phyloP scores from a whole-genome alignment of 2,329 filamentous ascomycete species.

The Graphilbum sp. region DNA sequence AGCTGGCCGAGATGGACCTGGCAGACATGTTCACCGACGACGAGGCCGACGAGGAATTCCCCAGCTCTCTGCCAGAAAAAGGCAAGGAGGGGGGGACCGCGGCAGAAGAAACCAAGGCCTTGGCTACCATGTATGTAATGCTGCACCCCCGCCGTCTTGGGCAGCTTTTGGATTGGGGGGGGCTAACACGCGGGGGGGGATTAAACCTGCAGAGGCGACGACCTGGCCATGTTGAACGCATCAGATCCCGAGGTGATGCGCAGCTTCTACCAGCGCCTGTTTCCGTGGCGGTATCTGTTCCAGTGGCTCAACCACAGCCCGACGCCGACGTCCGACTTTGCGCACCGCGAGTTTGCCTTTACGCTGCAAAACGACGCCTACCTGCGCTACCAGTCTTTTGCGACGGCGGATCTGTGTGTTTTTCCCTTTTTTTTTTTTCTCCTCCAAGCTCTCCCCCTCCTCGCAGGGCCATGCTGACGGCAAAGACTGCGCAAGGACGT shows the following conservation, averaged over 20 bases:
- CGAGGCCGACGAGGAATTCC: slow-evolving; percentile 46
- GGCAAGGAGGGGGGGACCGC: no score
- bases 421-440: no score
- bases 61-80: slow-evolving; percentile 16
- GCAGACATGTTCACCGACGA: slow-evolving; percentile 45
- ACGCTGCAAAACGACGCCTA: slow-evolving; percentile 88
- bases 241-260: slow-evolving; percentile 72
- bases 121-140: no score
- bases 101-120: no score
- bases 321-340: slow-evolving; percentile 73
- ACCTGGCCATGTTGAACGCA: slow-evolving; percentile 21
- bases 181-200: no score
- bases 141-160: no score
- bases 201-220: neutral
- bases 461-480: no score
- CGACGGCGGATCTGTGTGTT: slow-evolving; percentile 34
- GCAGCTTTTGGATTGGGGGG: no score
- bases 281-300: slow-evolving; percentile 87
- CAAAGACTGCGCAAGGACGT: slow-evolving; percentile 88
- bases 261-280: slow-evolving; percentile 88
- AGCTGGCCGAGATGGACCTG: slow-evolving; percentile 32
- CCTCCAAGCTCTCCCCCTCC: no score
- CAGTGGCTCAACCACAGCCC: slow-evolving; percentile 96
- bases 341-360: slow-evolving; percentile 88
- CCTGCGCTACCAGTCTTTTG: slow-evolving; percentile 68